Evolutionary conservation across 768 basidiomycete species (phyloP).

Genomic region (Glaciozyma antarctica): DNA sequence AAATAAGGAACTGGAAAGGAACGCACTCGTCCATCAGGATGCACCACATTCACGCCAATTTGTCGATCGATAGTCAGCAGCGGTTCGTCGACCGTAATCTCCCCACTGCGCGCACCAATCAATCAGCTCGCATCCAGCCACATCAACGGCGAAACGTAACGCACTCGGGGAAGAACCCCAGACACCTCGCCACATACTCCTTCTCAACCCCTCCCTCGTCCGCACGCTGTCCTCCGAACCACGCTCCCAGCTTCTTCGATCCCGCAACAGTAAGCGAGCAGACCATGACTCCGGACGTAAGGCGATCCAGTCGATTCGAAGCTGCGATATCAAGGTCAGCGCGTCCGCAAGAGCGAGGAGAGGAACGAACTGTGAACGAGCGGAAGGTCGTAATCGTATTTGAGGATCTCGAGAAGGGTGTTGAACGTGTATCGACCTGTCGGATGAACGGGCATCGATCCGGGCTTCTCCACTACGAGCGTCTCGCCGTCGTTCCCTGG

Average conservation of each 20-base stretch:
- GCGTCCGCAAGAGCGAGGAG: slow-evolving; percentile 3
- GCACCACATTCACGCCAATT: slow-evolving; percentile 92
- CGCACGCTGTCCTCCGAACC: slow-evolving; percentile 52
- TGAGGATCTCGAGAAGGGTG: slow-evolving; percentile 75
- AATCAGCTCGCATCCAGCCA: background rate
- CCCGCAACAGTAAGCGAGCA: slow-evolving; percentile 63
- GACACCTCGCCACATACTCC: slow-evolving; percentile 72
- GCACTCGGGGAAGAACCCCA: slow-evolving; percentile 75
- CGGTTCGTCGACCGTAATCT: slow-evolving; percentile 74
- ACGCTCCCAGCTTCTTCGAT: slow-evolving; percentile 61
- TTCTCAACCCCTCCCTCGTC: slow-evolving; percentile 66
- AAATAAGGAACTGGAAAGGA: background rate
- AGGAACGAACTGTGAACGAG: slow-evolving; percentile 67
- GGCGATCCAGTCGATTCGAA: slow-evolving; percentile 82
- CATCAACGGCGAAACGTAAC: slow-evolving; percentile 37
- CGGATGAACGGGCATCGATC: slow-evolving; percentile 70
- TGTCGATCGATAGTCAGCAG: slow-evolving; percentile 87
- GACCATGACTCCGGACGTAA: slow-evolving; percentile 94
- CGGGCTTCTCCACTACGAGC: slow-evolving; percentile 91
- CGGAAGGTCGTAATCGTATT: slow-evolving; percentile 68
- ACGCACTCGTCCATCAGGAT: slow-evolving; percentile 81
- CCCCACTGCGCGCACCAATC: slow-evolving; percentile 48
- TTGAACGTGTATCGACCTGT: slow-evolving; percentile 84
- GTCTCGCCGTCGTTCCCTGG: slow-evolving; percentile 57
- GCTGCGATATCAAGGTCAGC: slow-evolving; percentile 47